phyloP scores from a whole-genome alignment of 352 stramenopile species.

The Phytophthora idaei region DNA sequence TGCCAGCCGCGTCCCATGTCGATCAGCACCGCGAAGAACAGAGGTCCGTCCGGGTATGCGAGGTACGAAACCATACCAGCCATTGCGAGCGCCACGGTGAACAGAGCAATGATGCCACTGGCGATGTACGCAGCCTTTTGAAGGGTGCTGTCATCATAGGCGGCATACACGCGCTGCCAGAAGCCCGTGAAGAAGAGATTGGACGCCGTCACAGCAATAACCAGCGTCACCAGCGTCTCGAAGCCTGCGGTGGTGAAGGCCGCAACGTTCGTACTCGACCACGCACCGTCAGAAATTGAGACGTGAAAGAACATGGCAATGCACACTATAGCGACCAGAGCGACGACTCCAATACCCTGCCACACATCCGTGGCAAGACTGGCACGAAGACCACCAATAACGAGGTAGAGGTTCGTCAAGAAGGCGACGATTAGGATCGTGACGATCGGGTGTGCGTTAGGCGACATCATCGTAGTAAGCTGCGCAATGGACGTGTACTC shows the following conservation, averaged over 20 bases:
- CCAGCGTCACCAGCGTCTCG: constrained; percentile 73
- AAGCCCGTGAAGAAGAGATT: constrained; percentile 85
- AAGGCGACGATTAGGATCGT: constrained; percentile 66
- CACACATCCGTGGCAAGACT: constrained; percentile 79
- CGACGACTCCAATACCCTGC: constrained; percentile 70
- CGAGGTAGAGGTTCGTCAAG: constrained; percentile 75
- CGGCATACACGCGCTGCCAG: constrained; percentile 77
- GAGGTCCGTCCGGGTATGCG: constrained; percentile 56
- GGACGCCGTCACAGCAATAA: constrained; percentile 64
- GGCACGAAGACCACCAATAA: constrained; percentile 75
- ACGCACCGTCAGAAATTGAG: constrained; percentile 55
- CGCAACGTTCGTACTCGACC: constrained; percentile 55
- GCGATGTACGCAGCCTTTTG: constrained; percentile 49
- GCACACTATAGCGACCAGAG: constrained; percentile 60
- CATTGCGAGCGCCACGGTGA: constrained; percentile 71
- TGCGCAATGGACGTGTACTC: constrained; percentile 69
- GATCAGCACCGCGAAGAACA: constrained; percentile 79
- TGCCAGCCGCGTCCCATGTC: constrained; percentile 75
- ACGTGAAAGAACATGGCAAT: constrained; percentile 68
- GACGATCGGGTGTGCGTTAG: constrained; percentile 45
- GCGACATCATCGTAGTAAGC: constrained; percentile 59
- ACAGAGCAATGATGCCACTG: constrained; percentile 62
- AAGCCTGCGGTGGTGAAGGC: constrained; percentile 71
- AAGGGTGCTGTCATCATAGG: constrained; percentile 62
- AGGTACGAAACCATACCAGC: constrained; percentile 76